Evolutionary conservation across 306 rosid genomes (phyloP), one percentile per base, ranked within the genome.

Genomic region (Castanea sativa): DNA sequence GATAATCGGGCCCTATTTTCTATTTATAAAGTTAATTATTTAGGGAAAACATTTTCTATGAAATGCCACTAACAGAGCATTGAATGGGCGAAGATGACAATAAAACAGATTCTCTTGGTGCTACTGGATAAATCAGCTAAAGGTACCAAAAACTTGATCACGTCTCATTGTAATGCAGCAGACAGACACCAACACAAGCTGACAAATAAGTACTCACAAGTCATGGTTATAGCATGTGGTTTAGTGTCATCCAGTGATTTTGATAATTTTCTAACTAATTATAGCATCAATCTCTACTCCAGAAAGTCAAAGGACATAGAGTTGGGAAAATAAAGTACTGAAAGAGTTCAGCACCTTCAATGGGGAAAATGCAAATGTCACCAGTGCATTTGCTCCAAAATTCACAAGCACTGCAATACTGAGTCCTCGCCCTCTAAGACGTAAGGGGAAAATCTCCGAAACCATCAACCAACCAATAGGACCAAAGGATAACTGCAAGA

Each of bases 401-500:
- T 95, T 95, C 56, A 95, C 87, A 6, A 95, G 98, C 73, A 95
- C 98, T 12, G 99, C 97, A 80, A 95, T 73, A 81, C 99, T 85
- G 23, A 95, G 96, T 82, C 99, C 99, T 55, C 92, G 87, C 19
- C 99, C 98, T 87, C 99, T 86, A 27, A 89, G 61, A 38, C 99
- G 90, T 81, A 95, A 83, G 20, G 99, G 99, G 76, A 95, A 95
- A 49, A 95, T 21, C 87, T 95, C 99, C 19, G 99, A 91, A 84
- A 95, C 90, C 99, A 95, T 89, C 70, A 95, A 89, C 99, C 99
- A 95, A 41, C 99, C 97, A 61, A 95, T 95, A 70, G 99, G 99
- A 80, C 99, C 99, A 80, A 91, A 95, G 61, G 99, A 95, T 61
- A 95, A 25, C 99, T 95, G 94, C 89, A 86, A 78, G 32, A 53